Percentiles rank a stretch among this genome's conserved stretches.
These are phyloP conservation scores for Gyrodon lividus DNA, from an alignment of 768 basidiomycete species.

Conservation along the genomic window DNA sequence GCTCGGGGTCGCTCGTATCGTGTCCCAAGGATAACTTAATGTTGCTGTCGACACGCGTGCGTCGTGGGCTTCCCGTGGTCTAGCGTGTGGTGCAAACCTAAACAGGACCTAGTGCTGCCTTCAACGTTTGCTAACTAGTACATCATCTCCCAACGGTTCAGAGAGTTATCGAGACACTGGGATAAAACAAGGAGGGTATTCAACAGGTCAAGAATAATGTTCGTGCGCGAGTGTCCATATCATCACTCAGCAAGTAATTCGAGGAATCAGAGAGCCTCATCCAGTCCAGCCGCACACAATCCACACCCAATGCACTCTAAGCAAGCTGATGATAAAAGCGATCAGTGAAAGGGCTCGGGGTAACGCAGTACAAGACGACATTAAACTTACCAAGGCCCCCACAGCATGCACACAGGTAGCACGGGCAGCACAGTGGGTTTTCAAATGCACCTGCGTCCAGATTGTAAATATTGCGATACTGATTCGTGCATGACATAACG, in stretches of 20 bases:
- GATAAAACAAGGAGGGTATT: not conserved
- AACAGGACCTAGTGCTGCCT: not conserved
- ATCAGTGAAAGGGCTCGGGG: constrained; percentile 2
- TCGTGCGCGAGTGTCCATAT: too few species aligned
- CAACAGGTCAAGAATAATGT: not conserved
- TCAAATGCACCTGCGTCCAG: constrained; percentile 46
- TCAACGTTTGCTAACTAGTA: not conserved
- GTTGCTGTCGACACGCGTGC: too few species aligned
- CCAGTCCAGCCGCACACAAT: constrained; percentile 54
- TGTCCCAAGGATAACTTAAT: too few species aligned
- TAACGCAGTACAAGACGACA: not conserved
- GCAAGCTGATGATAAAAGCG: constrained; percentile 43
- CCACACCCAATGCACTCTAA: constrained; percentile 72
- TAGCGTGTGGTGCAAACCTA: not conserved
- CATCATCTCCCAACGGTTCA: too few species aligned
- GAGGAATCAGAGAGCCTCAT: constrained; percentile 20
- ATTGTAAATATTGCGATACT: not conserved
- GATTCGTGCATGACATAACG: not conserved
- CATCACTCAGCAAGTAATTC: not conserved
- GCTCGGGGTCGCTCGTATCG: too few species aligned
- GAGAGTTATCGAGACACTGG: not conserved
- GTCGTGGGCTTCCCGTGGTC: not conserved
- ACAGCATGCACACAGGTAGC: constrained; percentile 72
- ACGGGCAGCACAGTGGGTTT: constrained; percentile 68
- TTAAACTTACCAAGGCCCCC: constrained; percentile 57